Evolutionary conservation across 352 stramenopile genomes (phyloP).

Genomic region (Elongisporangium prolatum): DNA sequence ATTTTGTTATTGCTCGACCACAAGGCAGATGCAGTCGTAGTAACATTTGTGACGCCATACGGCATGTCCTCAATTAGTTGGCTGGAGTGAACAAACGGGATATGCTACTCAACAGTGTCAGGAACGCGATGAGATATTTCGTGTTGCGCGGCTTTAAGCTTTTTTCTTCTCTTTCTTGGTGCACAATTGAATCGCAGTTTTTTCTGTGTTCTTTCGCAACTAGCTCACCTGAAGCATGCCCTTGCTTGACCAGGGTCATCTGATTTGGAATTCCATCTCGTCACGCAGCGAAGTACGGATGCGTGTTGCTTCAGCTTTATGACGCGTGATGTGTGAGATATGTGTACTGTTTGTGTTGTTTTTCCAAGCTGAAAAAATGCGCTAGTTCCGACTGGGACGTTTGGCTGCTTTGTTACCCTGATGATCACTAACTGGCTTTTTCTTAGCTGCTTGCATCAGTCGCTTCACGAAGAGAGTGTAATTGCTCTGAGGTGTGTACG

Average conservation of each 20-base stretch:
- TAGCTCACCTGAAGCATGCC: background rate
- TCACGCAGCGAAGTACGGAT: too few relatives aligned
- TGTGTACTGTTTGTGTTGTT: background rate
- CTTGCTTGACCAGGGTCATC: too few relatives aligned
- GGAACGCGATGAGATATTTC: background rate
- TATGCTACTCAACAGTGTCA: too few relatives aligned
- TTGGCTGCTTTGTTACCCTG: background rate
- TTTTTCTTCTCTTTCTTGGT: background rate
- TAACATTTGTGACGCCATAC: too few relatives aligned
- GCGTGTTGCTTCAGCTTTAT: too few relatives aligned
- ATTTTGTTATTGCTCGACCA: background rate
- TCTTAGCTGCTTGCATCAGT: slow-evolving; percentile 36
- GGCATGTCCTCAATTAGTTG: too few relatives aligned
- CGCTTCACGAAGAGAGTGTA: slow-evolving; percentile 53
- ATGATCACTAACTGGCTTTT: slow-evolving; percentile 1
- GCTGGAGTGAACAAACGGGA: too few relatives aligned
- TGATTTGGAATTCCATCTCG: background rate
- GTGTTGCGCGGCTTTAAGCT: background rate
- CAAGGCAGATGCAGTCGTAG: too few relatives aligned
- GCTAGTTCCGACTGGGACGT: background rate
- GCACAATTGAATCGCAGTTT: background rate
- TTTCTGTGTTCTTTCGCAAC: background rate
- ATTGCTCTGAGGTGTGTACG: slow-evolving; percentile 53
- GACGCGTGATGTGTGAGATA: background rate
- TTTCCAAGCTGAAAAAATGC: background rate